Conservation (phyloP, 257 asterid genomes). For the Asclepias syriaca region DNA sequence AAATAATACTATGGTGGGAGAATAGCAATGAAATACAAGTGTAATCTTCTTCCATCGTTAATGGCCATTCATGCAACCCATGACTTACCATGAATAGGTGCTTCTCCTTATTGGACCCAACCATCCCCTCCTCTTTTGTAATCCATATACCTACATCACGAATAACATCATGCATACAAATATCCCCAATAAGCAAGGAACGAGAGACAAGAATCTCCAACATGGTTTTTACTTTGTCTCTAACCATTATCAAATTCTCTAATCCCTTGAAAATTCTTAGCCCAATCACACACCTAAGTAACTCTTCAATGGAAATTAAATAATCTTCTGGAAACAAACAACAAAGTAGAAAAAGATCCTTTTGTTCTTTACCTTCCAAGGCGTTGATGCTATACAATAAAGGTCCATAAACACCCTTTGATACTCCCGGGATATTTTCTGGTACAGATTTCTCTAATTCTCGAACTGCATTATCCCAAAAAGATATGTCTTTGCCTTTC, state of each 20-base stretch:
- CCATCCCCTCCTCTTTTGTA: no score
- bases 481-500: background rate
- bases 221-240: conserved; percentile 3
- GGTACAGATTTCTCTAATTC: background rate
- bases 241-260: background rate
- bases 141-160: no score
- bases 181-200: conserved; percentile 12
- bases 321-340: conserved; percentile 23
- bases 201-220: conserved; percentile 7
- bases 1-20: no score
- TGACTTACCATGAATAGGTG: no score
- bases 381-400: conserved; percentile 19
- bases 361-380: conserved; percentile 15
- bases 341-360: conserved; percentile 22
- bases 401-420: conserved; percentile 12
- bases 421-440: background rate
- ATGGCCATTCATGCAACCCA: no score
- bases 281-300: conserved; percentile 15
- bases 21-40: no score
- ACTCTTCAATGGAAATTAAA: conserved; percentile 12
- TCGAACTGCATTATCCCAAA: conserved; percentile 16
- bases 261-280: background rate
- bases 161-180: conserved; percentile 7
- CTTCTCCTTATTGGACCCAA: no score
- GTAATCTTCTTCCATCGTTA: no score